Evolutionary conservation across 257 asterid genomes (phyloP).

Genomic region (Ajuga chamaepitys): DNA sequence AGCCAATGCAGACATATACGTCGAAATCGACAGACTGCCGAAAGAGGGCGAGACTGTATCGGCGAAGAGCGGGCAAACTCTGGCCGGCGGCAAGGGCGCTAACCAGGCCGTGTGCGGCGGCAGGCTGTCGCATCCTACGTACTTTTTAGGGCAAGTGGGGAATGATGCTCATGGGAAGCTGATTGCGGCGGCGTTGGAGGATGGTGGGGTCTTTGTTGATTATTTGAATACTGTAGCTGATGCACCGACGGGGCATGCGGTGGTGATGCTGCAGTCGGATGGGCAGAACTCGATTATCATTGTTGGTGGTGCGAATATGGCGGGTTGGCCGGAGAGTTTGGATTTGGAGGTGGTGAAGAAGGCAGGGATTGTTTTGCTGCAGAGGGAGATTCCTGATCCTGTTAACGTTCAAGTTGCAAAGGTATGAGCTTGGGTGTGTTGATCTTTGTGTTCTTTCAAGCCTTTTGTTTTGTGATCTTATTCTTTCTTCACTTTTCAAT

Average conservation of each 20-base stretch:
- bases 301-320: conserved; percentile 94
- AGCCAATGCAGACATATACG: conserved; percentile 90
- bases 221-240: conserved; percentile 39
- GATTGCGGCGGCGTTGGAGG: conserved; percentile 54
- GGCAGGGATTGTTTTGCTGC: conserved; percentile 92
- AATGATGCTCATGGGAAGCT: conserved; percentile 82
- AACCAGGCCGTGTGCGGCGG: conserved; percentile 94
- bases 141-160: conserved; percentile 82
- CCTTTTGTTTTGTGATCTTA: too few relatives aligned
- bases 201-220: conserved; percentile 66
- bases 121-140: conserved; percentile 60
- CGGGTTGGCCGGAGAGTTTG: conserved; percentile 68
- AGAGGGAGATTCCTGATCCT: conserved; percentile 92
- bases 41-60: conserved; percentile 81
- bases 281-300: conserved; percentile 90
- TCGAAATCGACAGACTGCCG: conserved; percentile 81
- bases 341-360: conserved; percentile 53
- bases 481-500: too few relatives aligned
- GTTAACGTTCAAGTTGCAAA: conserved; percentile 83
- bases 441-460: too few relatives aligned
- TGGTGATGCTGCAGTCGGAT: conserved; percentile 81
- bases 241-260: conserved; percentile 92
- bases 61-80: conserved; percentile 68
- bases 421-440: too few relatives aligned
- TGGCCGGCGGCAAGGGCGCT: conserved; percentile 98